phyloP scores from a whole-genome alignment of 2,329 filamentous ascomycete genomes.

The Aspergillus proliferans region DNA sequence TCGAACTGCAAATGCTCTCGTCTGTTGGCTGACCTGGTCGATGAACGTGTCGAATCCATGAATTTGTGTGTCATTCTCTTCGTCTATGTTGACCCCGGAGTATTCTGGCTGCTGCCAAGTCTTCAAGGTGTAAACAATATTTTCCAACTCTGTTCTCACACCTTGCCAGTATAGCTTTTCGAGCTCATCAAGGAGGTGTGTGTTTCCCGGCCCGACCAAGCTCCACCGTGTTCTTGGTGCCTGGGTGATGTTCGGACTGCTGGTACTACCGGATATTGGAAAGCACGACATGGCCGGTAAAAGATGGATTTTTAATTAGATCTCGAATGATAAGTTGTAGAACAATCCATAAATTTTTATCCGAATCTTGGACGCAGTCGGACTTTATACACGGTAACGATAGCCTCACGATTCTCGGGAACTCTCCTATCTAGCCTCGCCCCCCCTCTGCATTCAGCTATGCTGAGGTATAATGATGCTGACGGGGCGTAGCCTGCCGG shows the following conservation, averaged over 20 bases:
- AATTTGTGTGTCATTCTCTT: constrained; percentile 20
- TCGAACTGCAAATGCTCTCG: constrained; percentile 23
- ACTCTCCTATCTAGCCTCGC: neutral
- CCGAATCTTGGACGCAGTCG: neutral
- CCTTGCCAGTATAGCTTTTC: constrained; percentile 35
- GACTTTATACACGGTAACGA: neutral
- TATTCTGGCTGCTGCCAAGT: constrained; percentile 25
- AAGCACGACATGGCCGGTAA: neutral
- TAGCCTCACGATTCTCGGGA: neutral
- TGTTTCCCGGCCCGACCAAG: constrained; percentile 4
- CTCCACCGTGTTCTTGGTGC: constrained; percentile 4
- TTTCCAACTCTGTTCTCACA: constrained; percentile 28
- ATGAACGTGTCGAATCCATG: constrained; percentile 38
- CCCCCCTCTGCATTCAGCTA: too few species aligned
- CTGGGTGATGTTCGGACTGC: neutral
- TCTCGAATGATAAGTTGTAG: too few species aligned
- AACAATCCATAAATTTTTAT: too few species aligned
- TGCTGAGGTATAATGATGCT: too few species aligned
- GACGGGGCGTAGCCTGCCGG: neutral
- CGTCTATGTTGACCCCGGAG: constrained; percentile 10
- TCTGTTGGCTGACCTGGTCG: constrained; percentile 29
- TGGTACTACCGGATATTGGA: neutral
- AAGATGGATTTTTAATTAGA: too few species aligned
- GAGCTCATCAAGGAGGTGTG: constrained; percentile 18
- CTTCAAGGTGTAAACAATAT: constrained; percentile 30